Evolutionary conservation across 306 rosid species (phyloP).

Genomic region (Styphnolobium japonicum): DNA sequence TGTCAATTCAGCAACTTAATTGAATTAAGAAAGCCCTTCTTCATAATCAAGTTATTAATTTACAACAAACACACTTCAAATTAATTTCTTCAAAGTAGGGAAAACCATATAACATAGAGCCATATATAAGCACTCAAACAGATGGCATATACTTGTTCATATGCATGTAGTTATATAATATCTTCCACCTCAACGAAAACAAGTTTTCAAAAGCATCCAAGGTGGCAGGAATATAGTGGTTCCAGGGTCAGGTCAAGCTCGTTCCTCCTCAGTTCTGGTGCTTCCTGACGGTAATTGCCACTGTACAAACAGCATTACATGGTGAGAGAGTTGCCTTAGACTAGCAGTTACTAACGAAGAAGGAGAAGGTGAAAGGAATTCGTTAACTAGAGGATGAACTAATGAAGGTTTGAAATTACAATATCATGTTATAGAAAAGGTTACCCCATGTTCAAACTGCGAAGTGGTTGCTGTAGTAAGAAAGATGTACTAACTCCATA

Average conservation of each 20-base stretch:
- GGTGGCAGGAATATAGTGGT: constrained; percentile 54
- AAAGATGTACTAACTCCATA: constrained; percentile 46
- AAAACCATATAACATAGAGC: not conserved
- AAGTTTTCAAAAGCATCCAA: constrained; percentile 44
- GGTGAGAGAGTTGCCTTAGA: not conserved
- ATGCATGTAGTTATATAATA: not conserved
- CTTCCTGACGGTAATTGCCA: constrained; percentile 40
- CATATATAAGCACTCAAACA: too few species aligned
- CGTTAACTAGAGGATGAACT: not conserved
- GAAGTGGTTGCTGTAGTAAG: constrained; percentile 49
- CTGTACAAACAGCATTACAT: constrained; percentile 35
- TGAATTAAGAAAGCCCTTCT: not conserved
- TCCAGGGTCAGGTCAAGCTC: constrained; percentile 78
- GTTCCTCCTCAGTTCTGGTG: constrained; percentile 50
- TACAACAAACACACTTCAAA: too few species aligned
- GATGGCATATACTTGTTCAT: not conserved
- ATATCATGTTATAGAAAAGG: not conserved
- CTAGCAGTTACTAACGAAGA: not conserved
- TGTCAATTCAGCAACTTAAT: not conserved
- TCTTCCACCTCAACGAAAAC: not conserved
- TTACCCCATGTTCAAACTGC: constrained; percentile 73
- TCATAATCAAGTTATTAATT: too few species aligned
- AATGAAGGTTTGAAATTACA: not conserved
- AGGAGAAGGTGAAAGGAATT: not conserved
- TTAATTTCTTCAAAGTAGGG: not conserved